phyloP scores from a whole-genome alignment of 768 basidiomycete species.

The Macrolepiota fuliginosa region DNA sequence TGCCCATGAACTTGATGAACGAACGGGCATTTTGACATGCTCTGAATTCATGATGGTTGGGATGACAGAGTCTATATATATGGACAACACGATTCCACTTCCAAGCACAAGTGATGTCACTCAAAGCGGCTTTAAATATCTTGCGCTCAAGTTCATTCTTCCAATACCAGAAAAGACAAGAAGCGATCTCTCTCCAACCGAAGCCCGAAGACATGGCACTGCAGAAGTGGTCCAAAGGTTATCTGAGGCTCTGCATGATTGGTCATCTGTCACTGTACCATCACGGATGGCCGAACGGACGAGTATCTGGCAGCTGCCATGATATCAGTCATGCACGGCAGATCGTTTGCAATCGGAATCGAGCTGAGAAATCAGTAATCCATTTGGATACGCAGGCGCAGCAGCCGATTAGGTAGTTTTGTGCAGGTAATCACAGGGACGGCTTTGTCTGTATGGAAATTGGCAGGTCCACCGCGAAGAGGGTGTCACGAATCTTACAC shows the following conservation, averaged over 20 bases:
- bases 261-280: neutral
- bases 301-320: slow-evolving; percentile 6
- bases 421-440: neutral
- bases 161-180: neutral
- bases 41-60: neutral
- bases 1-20: neutral
- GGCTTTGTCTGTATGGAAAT: too few species aligned
- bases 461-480: too few species aligned
- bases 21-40: neutral
- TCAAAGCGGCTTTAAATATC: neutral
- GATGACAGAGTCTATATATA: neutral
- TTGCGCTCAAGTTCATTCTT: neutral
- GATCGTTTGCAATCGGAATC: neutral
- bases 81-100: neutral
- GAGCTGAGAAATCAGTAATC: neutral
- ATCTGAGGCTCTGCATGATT: neutral
- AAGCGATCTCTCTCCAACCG: neutral
- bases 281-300: neutral
- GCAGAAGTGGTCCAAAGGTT: neutral
- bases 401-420: neutral
- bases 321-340: neutral
- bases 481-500: too few species aligned
- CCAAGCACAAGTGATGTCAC: neutral
- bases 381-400: neutral
- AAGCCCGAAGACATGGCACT: neutral